These are phyloP conservation scores for Porcisia hertigi DNA, from an alignment of 208 protist species.

Conservation along the genomic window DNA sequence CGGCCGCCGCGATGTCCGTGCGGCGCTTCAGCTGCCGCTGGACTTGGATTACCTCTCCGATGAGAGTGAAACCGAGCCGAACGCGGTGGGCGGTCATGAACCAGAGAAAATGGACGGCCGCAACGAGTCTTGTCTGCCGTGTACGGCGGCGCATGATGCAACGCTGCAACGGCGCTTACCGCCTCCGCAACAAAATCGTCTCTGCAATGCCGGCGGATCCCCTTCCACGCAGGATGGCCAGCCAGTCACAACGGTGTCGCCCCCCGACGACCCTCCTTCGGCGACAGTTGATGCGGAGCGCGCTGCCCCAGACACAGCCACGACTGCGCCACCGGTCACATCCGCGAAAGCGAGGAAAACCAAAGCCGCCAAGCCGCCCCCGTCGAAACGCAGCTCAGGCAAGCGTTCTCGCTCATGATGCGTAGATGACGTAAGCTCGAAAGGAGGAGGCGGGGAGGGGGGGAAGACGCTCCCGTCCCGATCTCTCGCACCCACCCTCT, in stretches of 20 bases:
- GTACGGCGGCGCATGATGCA: not conserved
- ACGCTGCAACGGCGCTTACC: not conserved
- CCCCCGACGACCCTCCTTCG: not conserved
- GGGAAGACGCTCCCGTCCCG: not conserved
- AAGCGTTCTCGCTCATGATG: conserved; percentile 16
- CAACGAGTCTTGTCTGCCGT: not conserved
- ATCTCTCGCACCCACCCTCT: not conserved
- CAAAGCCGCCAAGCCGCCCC: not conserved
- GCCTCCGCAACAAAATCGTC: not conserved
- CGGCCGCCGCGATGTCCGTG: conserved; percentile 42
- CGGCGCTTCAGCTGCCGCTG: conserved; percentile 42
- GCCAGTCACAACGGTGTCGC: not conserved
- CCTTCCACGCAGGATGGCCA: not conserved
- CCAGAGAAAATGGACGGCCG: not conserved
- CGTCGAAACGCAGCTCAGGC: conserved; percentile 1
- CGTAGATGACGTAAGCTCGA: not conserved
- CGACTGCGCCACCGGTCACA: not conserved
- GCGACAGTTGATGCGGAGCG: not conserved
- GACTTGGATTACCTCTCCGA: conserved; percentile 56
- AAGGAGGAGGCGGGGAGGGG: not conserved
- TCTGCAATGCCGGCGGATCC: not conserved
- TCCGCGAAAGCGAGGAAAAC: not conserved
- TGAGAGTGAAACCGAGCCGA: conserved; percentile 12
- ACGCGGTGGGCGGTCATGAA: not conserved
- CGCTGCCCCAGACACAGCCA: not conserved